A percentile compares a stretch with the other conserved stretches of the same genome.
Evolutionary conservation across 2,329 filamentous ascomycete species (phyloP).

Genomic region (Penicillium sp.): DNA sequence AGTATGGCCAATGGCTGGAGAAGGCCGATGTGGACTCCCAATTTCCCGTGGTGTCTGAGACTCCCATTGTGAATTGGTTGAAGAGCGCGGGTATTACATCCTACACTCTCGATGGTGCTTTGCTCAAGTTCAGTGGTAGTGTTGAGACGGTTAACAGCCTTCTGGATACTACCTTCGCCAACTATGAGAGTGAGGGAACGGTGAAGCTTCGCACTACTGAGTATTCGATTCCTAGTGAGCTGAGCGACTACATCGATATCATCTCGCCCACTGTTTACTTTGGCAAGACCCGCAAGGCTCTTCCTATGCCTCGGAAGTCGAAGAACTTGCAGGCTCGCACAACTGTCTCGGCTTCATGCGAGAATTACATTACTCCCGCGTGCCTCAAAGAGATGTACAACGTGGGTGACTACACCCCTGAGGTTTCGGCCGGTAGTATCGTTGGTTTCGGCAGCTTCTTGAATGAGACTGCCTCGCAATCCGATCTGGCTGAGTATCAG

Average conservation of each 20-base stretch:
- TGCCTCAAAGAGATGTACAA: conserved; percentile 54
- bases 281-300: conserved; percentile 34
- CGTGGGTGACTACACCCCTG: conserved; percentile 47
- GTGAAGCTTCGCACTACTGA: conserved; percentile 46
- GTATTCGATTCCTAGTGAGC: conserved; percentile 43
- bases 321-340: conserved; percentile 10
- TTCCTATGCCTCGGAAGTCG: background rate
- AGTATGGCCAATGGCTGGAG: conserved; percentile 53
- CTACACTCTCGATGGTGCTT: conserved; percentile 40
- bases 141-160: conserved; percentile 46
- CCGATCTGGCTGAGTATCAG: conserved; percentile 47
- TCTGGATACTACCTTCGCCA: conserved; percentile 50
- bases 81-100: conserved; percentile 38
- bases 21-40: conserved; percentile 45
- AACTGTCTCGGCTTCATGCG: conserved; percentile 28
- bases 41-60: conserved; percentile 40
- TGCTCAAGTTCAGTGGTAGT: conserved; percentile 46
- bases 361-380: conserved; percentile 44
- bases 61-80: conserved; percentile 47
- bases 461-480: conserved; percentile 51
- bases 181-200: conserved; percentile 42
- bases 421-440: conserved; percentile 47
- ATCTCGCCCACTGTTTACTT: conserved; percentile 56
- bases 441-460: conserved; percentile 55
- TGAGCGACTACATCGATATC: conserved; percentile 45